These are phyloP conservation scores for Geosmithia putterillii DNA, from an alignment of 2,329 filamentous ascomycete species.

Conservation along the genomic window DNA sequence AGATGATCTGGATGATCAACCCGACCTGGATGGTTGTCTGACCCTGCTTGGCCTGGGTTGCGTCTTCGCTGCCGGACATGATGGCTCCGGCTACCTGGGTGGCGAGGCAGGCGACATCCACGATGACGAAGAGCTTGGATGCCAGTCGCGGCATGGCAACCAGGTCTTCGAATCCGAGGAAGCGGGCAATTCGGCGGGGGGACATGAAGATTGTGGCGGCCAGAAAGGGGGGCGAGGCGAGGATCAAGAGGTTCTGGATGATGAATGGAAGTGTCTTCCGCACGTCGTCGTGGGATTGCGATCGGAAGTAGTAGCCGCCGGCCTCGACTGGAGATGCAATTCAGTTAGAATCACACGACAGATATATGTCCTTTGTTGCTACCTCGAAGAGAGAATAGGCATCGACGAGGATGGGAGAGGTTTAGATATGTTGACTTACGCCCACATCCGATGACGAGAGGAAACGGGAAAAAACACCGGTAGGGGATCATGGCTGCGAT, in stretches of 20 bases:
- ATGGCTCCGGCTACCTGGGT: conserved; percentile 24
- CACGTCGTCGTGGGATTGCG: conserved; percentile 25
- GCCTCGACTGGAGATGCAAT: conserved; percentile 17
- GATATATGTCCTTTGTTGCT: neutral
- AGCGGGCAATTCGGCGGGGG: conserved; percentile 19
- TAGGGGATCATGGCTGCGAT: conserved; percentile 24
- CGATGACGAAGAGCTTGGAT: conserved; percentile 31
- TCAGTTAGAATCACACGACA: neutral
- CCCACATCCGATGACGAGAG: conserved; percentile 34
- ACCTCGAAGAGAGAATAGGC: neutral
- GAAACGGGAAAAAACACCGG: conserved; percentile 34
- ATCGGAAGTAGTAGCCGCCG: conserved; percentile 33
- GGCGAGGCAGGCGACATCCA: conserved; percentile 29
- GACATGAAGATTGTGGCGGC: conserved; percentile 29
- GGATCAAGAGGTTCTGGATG: conserved; percentile 22
- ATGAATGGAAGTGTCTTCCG: conserved; percentile 18
- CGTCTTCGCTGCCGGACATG: conserved; percentile 9
- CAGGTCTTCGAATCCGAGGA: conserved; percentile 19
- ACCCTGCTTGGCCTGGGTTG: conserved; percentile 5
- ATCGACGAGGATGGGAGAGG: neutral
- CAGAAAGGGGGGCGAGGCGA: conserved; percentile 24
- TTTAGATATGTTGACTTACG: conserved; percentile 19
- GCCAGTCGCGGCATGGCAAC: conserved; percentile 22
- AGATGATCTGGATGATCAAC: conserved; percentile 33
- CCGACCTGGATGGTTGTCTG: conserved; percentile 17